These are phyloP conservation scores for Chimonanthus salicifolius DNA, from an alignment of 164 flowering plant genomes.

Conservation along the genomic window DNA sequence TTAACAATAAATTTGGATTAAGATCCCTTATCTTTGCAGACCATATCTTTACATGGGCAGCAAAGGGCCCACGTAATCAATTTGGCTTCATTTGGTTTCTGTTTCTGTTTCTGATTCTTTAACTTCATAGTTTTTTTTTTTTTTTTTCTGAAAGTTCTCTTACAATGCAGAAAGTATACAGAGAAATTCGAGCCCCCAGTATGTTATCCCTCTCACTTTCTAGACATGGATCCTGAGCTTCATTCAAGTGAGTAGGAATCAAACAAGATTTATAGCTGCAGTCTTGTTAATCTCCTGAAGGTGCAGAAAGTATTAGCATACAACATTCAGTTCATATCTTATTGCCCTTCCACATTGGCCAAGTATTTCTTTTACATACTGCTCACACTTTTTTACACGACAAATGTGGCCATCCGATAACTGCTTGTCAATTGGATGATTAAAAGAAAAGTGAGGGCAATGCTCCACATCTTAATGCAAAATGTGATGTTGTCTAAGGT, in stretches of 20 bases:
- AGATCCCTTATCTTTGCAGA: neutral
- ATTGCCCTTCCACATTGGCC: neutral
- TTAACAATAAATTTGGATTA: neutral
- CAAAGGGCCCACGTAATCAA: neutral
- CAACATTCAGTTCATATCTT: neutral
- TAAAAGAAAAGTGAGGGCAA: neutral
- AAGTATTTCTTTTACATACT: neutral
- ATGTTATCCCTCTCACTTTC: conserved; percentile 28
- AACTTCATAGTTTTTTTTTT: neutral
- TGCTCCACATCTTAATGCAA: neutral
- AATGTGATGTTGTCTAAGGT: too few relatives aligned
- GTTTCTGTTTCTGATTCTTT: neutral
- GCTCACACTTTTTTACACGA: neutral
- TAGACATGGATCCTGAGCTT: conserved; percentile 44
- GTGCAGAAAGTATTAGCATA: neutral
- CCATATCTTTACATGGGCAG: neutral
- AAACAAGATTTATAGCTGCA: neutral
- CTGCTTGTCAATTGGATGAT: neutral
- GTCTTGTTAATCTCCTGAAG: neutral
- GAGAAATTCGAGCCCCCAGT: conserved; percentile 41
- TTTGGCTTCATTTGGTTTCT: neutral
- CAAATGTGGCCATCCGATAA: neutral
- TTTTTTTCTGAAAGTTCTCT: neutral
- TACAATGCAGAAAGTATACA: conserved; percentile 39
- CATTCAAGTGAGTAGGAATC: conserved; percentile 41